Conservation (phyloP, 2,329 filamentous ascomycete species). For the Colletotrichum limetticola region DNA sequence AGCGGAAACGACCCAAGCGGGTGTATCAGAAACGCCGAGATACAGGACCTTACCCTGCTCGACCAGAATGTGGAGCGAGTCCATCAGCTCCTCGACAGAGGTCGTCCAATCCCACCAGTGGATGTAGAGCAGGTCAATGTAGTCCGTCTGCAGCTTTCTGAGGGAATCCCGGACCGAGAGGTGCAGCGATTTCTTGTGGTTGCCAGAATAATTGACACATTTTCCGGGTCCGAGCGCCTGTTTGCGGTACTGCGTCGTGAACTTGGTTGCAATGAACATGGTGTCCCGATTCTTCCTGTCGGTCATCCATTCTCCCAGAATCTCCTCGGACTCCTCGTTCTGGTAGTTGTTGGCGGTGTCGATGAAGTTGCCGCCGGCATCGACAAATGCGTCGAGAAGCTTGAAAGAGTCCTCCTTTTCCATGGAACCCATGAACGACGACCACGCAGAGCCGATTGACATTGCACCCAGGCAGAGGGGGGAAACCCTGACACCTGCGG, state of each 20-base stretch:
- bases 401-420: constrained; percentile 64
- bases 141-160: constrained; percentile 56
- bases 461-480: constrained; percentile 65
- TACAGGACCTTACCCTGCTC: constrained; percentile 54
- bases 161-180: constrained; percentile 55
- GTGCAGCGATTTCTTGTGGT: constrained; percentile 53
- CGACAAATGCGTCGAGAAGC: constrained; percentile 67
- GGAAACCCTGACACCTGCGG: constrained; percentile 61
- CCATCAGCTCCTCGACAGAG: constrained; percentile 54
- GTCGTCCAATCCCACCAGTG: constrained; percentile 58
- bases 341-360: constrained; percentile 72
- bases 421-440: constrained; percentile 60
- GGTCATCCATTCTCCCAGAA: constrained; percentile 68
- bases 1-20: constrained; percentile 51
- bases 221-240: constrained; percentile 48
- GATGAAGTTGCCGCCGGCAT: constrained; percentile 74
- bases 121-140: constrained; percentile 56
- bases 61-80: constrained; percentile 53
- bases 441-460: constrained; percentile 61
- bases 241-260: constrained; percentile 58
- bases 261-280: constrained; percentile 67
- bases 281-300: constrained; percentile 61
- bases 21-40: constrained; percentile 52
- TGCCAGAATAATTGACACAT: constrained; percentile 55
- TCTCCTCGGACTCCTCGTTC: constrained; percentile 65